phyloP scores from a whole-genome alignment of 2,329 filamentous ascomycete species.

The Pseudopithomyces chartarum region DNA sequence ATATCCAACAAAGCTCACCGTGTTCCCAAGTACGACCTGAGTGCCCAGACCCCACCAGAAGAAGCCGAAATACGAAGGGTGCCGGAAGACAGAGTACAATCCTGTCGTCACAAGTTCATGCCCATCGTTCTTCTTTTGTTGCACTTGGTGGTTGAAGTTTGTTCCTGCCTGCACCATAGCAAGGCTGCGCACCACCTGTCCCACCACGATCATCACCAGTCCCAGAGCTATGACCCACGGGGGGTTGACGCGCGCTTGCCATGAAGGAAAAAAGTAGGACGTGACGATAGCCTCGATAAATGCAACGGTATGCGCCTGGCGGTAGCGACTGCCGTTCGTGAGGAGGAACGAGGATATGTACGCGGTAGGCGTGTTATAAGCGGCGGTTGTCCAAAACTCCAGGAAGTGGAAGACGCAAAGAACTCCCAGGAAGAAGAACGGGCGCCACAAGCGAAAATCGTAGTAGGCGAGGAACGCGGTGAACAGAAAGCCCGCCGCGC shows the following conservation, averaged over 20 bases:
- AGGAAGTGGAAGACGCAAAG: slow-evolving; percentile 91
- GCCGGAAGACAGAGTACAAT: slow-evolving; percentile 75
- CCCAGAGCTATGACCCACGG: slow-evolving; percentile 57
- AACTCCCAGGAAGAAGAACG: slow-evolving; percentile 66
- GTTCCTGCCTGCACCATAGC: slow-evolving; percentile 89
- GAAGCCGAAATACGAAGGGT: slow-evolving; percentile 96
- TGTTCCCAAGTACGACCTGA: slow-evolving; percentile 86
- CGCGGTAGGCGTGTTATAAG: slow-evolving; percentile 77
- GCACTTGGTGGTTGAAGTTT: slow-evolving; percentile 88
- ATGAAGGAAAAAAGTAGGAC: slow-evolving; percentile 58
- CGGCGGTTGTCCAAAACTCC: slow-evolving; percentile 90
- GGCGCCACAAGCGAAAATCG: slow-evolving; percentile 59
- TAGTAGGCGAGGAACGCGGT: slow-evolving; percentile 34
- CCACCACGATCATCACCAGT: slow-evolving; percentile 65
- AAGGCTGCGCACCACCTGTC: slow-evolving; percentile 75
- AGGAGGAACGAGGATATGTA: slow-evolving; percentile 79
- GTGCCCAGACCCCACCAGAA: slow-evolving; percentile 99
- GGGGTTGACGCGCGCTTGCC: slow-evolving; percentile 51
- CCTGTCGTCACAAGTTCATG: slow-evolving; percentile 85
- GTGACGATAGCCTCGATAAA: slow-evolving; percentile 73
- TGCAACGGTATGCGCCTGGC: slow-evolving; percentile 78
- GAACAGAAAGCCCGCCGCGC: slow-evolving; percentile 40
- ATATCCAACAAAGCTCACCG: slow-evolving; percentile 77
- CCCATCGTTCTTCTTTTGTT: slow-evolving; percentile 67
- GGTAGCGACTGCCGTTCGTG: slow-evolving; percentile 83